phyloP scores from a whole-genome alignment of 495 filamentous ascomycete genomes.

The Penicillium paxilli region DNA sequence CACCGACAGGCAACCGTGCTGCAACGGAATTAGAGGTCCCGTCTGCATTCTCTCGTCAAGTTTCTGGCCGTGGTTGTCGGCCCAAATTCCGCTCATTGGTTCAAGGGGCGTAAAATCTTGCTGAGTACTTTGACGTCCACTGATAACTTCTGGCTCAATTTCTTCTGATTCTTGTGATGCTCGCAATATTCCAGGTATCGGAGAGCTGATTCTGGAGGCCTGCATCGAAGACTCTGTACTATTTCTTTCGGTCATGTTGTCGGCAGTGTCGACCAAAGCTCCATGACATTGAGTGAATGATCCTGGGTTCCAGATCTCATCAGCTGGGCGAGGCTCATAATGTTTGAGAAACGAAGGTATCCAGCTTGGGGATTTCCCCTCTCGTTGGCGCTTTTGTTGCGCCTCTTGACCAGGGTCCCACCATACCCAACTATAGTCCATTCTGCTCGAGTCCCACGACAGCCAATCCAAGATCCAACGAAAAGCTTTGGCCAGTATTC shows the following conservation, averaged over 20 bases:
- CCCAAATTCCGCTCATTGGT: neutral
- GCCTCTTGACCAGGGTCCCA: constrained; percentile 39
- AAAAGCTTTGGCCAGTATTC: constrained; percentile 18
- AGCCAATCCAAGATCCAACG: constrained; percentile 23
- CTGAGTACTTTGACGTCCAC: neutral
- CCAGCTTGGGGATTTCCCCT: constrained; percentile 15
- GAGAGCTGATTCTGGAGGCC: neutral
- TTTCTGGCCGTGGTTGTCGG: neutral
- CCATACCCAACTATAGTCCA: constrained; percentile 43
- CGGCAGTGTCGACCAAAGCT: constrained; percentile 3
- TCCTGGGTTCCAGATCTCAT: constrained; percentile 30
- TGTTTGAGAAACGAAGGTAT: constrained; percentile 28
- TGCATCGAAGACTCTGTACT: neutral
- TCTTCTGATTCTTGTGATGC: neutral
- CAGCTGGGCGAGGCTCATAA: constrained; percentile 24
- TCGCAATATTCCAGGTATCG: too few species aligned
- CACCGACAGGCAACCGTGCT: neutral
- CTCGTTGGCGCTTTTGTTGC: constrained; percentile 12
- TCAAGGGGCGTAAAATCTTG: neutral
- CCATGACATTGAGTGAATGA: constrained; percentile 13
- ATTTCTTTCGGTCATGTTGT: neutral
- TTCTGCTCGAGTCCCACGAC: constrained; percentile 36
- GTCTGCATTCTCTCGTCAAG: neutral
- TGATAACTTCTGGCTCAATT: neutral
- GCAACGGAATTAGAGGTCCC: neutral